Evolutionary conservation across 371 early-diverging fungal genomes (phyloP), one percentile per base, ranked within the genome.

Genomic region (Mortierella sp.): DNA sequence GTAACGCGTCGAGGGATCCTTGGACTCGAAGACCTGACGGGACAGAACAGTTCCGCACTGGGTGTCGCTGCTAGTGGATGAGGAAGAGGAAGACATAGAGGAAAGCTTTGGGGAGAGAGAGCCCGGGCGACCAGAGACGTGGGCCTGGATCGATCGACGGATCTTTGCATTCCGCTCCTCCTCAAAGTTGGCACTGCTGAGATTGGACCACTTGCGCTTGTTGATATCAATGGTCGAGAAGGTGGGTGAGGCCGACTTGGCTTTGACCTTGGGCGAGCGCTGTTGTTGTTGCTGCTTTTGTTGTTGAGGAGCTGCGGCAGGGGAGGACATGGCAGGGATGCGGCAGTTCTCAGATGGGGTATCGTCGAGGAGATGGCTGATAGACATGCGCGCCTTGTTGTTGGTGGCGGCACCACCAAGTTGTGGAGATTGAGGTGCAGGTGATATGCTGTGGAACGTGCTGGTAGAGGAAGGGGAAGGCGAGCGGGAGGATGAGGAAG

Each of bases 171-270:
- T 86, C n/a, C 87, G 77, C 21, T 82, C 82, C 44, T 86, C 87
- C 54, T 86, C 87, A 80, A 82, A 82, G 77, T 84, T 84, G 74
- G 80, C 85, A 44, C 81, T 81, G 75, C 85, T 84, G 55, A 81
- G 72, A 77, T 84, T 84, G 21, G 87, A 86, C 87, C 87, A 86
- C 72, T 86, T 86, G 54, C 87, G 82, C 80, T 86, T 86, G 74
- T 31, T 77, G 58, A 82, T 70, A 48, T 82, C 82, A 45, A 75
- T 77, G 48, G 75, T 50, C 38, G 80, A 76, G 13, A 75, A 78
- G 65, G 84, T 74, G 10, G 81, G 81, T 7, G 84, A 77, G 55
- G 74, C 16, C 34, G 83, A 76, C 68, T 78, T 78, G 26, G 78
- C 74, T 65, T 84, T 81, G 47, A 68, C 24, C 38, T 76, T 79